Evolutionary conservation across 148 eudicot species (phyloP).

Genomic region (Chenopodium album): DNA sequence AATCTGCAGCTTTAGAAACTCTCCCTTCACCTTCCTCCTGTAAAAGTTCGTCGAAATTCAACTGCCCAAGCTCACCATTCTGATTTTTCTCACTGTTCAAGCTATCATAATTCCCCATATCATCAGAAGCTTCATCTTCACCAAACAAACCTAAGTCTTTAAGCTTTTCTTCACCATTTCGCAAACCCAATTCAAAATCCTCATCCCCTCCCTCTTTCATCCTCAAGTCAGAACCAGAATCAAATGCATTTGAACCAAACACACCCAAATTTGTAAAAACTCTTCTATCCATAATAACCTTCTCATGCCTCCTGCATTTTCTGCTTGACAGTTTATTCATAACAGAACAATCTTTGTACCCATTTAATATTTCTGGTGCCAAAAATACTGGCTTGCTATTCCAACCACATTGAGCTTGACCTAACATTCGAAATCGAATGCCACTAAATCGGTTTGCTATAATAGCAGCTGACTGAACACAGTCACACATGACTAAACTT

Average conservation of each 20-base stretch:
- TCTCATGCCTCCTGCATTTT: neutral
- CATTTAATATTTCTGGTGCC: constrained; percentile 4
- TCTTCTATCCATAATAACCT: neutral
- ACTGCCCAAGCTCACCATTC: neutral
- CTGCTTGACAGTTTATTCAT: neutral
- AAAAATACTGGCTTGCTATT: constrained; percentile 8
- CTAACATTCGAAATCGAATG: neutral
- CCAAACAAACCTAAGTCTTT: neutral
- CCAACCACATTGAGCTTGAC: neutral
- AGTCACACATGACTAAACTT: constrained; percentile 21
- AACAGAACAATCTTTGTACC: constrained; percentile 4
- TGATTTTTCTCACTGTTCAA: constrained; percentile 6
- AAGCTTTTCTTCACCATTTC: constrained; percentile 1
- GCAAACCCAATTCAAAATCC: constrained; percentile 4
- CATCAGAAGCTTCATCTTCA: constrained; percentile 4
- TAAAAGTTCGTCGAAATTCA: constrained; percentile 14
- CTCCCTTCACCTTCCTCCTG: constrained; percentile 11
- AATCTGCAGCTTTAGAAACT: constrained; percentile 30
- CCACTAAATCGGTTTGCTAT: neutral
- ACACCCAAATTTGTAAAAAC: constrained; percentile 10
- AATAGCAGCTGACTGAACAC: constrained; percentile 10
- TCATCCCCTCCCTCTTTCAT: constrained; percentile 28
- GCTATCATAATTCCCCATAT: neutral
- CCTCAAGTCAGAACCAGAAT: constrained; percentile 26
- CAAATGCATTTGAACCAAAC: constrained; percentile 28